Conservation (phyloP, 2,329 filamentous ascomycete species). For the Cadophora gregata region DNA sequence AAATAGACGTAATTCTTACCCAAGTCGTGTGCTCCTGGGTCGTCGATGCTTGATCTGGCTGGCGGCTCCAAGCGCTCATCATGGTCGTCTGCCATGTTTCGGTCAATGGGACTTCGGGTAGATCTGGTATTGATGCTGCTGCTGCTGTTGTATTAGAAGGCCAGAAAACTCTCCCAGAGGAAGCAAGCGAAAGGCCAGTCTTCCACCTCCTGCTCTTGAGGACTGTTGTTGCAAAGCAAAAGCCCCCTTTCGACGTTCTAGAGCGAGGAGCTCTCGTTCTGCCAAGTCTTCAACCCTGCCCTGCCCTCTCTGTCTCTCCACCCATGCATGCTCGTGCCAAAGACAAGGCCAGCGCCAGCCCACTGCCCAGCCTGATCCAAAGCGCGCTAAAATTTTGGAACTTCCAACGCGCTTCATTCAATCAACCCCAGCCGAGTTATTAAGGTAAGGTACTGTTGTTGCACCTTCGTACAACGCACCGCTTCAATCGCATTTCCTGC, state of each 20-base stretch:
- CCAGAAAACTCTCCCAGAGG: background rate
- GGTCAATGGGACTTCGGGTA: background rate
- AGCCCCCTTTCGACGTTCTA: slow-evolving; percentile 18
- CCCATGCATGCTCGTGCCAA: slow-evolving; percentile 1
- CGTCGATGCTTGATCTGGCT: slow-evolving; percentile 50
- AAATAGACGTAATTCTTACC: slow-evolving; percentile 49
- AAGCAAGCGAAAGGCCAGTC: background rate
- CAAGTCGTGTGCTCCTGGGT: slow-evolving; percentile 66
- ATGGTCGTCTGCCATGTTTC: slow-evolving; percentile 41
- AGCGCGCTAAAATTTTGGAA: slow-evolving; percentile 15
- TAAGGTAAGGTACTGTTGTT: too few relatives aligned
- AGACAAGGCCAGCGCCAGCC: background rate
- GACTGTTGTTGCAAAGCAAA: background rate
- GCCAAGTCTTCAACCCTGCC: background rate
- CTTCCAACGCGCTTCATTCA: slow-evolving; percentile 5
- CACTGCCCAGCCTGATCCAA: background rate
- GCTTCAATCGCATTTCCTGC: background rate
- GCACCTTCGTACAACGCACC: background rate
- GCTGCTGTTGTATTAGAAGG: background rate
- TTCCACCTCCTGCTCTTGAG: background rate
- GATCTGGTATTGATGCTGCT: background rate
- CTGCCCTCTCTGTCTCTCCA: background rate
- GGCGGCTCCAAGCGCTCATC: slow-evolving; percentile 51
- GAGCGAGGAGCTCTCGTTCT: slow-evolving; percentile 11
- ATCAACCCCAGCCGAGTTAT: background rate